phyloP scores from a whole-genome alignment of 192 early-diverging fungal species.

The Phlyctochytrium arcticum region DNA sequence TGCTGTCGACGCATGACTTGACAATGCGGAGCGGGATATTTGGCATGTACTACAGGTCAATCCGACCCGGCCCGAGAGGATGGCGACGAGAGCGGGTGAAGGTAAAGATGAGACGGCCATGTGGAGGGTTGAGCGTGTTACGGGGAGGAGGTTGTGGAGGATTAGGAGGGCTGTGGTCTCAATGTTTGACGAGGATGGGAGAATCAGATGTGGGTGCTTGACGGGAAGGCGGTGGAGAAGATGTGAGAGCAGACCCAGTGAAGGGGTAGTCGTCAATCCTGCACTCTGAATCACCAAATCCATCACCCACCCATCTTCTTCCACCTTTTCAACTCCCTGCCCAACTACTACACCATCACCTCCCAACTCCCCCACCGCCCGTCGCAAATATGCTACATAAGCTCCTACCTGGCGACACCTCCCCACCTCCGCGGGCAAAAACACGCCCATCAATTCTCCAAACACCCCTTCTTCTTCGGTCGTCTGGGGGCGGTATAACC shows the following conservation, averaged over 20 bases:
- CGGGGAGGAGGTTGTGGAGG: neutral
- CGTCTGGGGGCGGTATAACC: neutral
- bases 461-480: constrained; percentile 9
- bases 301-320: neutral
- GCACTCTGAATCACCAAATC: neutral
- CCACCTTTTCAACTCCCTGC: neutral
- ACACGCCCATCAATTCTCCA: constrained; percentile 32
- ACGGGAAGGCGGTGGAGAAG: neutral
- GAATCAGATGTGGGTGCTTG: neutral
- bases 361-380: constrained; percentile 1
- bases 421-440: constrained; percentile 32
- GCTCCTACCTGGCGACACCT: constrained; percentile 25
- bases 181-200: constrained; percentile 12
- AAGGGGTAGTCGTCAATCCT: neutral
- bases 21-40: too few relatives aligned
- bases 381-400: constrained; percentile 23
- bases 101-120: too few relatives aligned
- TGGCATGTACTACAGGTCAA: too few relatives aligned
- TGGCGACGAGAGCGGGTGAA: constrained; percentile 30
- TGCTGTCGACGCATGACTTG: neutral
- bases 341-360: constrained; percentile 22
- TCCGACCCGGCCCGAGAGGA: constrained; percentile 21
- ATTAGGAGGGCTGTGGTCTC: constrained; percentile 9
- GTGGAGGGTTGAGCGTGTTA: neutral
- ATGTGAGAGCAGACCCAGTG: neutral